phyloP scores from a whole-genome alignment of 2,329 filamentous ascomycete species.

The Cordyceps farinosa region DNA sequence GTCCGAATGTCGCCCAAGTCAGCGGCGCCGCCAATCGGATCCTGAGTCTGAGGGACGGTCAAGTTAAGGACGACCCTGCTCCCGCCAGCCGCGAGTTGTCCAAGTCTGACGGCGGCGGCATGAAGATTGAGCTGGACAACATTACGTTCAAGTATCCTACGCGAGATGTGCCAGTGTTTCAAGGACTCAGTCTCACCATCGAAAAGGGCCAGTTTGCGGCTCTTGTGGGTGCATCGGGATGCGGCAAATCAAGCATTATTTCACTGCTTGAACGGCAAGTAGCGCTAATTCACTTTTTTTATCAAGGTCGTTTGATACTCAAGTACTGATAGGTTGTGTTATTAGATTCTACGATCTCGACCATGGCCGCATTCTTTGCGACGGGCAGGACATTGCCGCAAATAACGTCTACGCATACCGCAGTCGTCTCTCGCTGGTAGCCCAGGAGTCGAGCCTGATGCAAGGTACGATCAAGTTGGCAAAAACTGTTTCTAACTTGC shows the following conservation, averaged over 20 bases:
- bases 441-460: conserved; percentile 71
- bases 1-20: conserved; percentile 60
- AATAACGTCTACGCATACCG: conserved; percentile 62
- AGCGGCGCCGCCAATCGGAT: conserved; percentile 58
- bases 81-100: conserved; percentile 23
- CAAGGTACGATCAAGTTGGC: conserved; percentile 43
- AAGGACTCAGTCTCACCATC: conserved; percentile 59
- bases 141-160: conserved; percentile 60
- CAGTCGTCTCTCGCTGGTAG: conserved; percentile 63
- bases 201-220: conserved; percentile 67
- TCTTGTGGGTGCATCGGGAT: conserved; percentile 66
- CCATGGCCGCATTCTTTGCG: conserved; percentile 61
- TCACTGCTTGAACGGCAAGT: conserved; percentile 51
- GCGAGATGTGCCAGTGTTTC: conserved; percentile 54
- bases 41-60: conserved; percentile 46
- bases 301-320: background rate
- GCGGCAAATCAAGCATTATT: conserved; percentile 70
- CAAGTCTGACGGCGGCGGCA: conserved; percentile 39
- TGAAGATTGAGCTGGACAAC: conserved; percentile 54
- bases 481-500: background rate
- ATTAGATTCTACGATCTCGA: conserved; percentile 64
- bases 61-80: conserved; percentile 33
- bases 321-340: background rate
- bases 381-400: conserved; percentile 55
- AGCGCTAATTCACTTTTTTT: background rate